Evolutionary conservation across 1,139 yeast genomes (phyloP).

Genomic region (Blastobotrys proliferans): DNA sequence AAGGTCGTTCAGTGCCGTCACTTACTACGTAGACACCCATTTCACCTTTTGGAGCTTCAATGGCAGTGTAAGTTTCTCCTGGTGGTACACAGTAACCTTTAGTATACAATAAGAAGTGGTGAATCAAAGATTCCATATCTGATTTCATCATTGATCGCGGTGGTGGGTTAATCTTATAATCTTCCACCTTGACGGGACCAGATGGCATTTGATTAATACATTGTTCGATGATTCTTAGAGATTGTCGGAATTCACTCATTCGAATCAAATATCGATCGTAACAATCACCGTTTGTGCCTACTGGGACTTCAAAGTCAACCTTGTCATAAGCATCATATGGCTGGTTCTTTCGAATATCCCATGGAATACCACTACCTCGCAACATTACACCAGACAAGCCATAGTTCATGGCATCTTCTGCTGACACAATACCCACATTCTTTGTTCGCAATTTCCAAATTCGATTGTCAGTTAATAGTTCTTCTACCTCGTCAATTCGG

Average conservation of each 20-base stretch:
- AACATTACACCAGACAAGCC: slow-evolving; percentile 84
- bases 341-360: slow-evolving; percentile 79
- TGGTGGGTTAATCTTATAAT: slow-evolving; percentile 80
- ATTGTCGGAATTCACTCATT: slow-evolving; percentile 91
- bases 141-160: slow-evolving; percentile 80
- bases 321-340: slow-evolving; percentile 88
- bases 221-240: slow-evolving; percentile 82
- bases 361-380: slow-evolving; percentile 87
- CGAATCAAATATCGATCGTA: slow-evolving; percentile 84
- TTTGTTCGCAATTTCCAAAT: slow-evolving; percentile 88
- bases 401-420: slow-evolving; percentile 83
- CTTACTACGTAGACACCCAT: slow-evolving; percentile 89
- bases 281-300: slow-evolving; percentile 85
- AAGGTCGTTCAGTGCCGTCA: slow-evolving; percentile 88
- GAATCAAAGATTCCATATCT: slow-evolving; percentile 90
- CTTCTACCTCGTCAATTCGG: slow-evolving; percentile 87
- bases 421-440: slow-evolving; percentile 75
- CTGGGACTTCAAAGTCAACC: slow-evolving; percentile 84
- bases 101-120: slow-evolving; percentile 81
- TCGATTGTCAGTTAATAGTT: slow-evolving; percentile 83
- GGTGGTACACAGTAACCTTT: slow-evolving; percentile 88
- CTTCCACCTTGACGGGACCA: slow-evolving; percentile 90
- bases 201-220: slow-evolving; percentile 90
- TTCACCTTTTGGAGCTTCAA: slow-evolving; percentile 95
- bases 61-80: slow-evolving; percentile 88